Evolutionary conservation across 208 protist genomes (phyloP), one percentile per base, ranked within the genome.

Genomic region (Leishmania major): DNA sequence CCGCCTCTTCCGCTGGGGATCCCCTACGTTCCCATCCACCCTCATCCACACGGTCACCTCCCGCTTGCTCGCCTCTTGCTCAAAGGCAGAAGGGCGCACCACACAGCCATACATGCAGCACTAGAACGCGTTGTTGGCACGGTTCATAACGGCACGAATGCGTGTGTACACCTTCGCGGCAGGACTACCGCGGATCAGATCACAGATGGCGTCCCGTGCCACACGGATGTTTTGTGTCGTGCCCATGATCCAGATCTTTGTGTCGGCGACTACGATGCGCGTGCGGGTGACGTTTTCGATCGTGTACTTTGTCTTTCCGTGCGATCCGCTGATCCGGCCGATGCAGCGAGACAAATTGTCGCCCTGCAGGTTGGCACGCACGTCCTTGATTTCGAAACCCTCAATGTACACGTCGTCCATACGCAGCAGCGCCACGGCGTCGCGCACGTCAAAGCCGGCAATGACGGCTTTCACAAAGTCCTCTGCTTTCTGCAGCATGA

Each of bases 341-440:
- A 99, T 99, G 80, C 99, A 99, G 57, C 99, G 96, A 6, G 96
- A 97, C 4, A 99, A 87, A 80, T 98, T 97, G 81, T 99, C 97
- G 47, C 97, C 97, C 43, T 97, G 87, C 69, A 99, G 81, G 78
- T 96, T 97, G 0, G 94, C 92, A 10, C 96, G 96, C 47, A 99
- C 99, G 91, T 99, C 99, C 75, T 98, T 98, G 55, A 99, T 95
- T 84, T 99, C 97, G 89, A 99, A 99, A 55, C 98, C 98, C 82
- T 99, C 99, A 86, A 99, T 96, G 89, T 99, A 99, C 51, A 99
- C 92, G 88, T 99, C 99, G 77, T 99, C 99, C 85, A 99, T 93
- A 76, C 99, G 94, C 55, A 99, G 84, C 49, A 99, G 87, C n/a
- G 99, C 99, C 57, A 99, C 89, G 13, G 99, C 98, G 94, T 99